phyloP scores from a whole-genome alignment of 2,329 filamentous ascomycete genomes.

The Colletotrichum orbiculare region DNA sequence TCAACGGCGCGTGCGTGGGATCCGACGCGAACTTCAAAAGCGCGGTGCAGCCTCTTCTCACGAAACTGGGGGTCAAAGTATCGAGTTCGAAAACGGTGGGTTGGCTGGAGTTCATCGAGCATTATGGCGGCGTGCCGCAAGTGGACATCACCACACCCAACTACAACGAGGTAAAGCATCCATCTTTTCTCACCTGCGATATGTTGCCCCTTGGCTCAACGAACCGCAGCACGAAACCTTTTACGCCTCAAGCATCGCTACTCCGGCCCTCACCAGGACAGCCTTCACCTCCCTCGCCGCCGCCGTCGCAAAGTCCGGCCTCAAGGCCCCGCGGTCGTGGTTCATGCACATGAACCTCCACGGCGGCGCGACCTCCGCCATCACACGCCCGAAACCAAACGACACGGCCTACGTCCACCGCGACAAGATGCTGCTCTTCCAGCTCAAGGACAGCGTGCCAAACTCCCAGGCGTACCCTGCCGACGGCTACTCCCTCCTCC shows the following conservation, averaged over 20 bases:
- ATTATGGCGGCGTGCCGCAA: conserved; percentile 4
- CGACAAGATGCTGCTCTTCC: conserved; percentile 60
- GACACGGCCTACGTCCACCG: conserved; percentile 53
- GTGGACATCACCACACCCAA: conserved; percentile 20
- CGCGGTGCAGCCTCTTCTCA: conserved; percentile 11
- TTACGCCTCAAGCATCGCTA: conserved; percentile 45
- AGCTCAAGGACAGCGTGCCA: conserved; percentile 56
- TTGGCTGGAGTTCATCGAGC: conserved; percentile 26
- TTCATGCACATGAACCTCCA: conserved; percentile 49
- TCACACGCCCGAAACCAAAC: conserved; percentile 42
- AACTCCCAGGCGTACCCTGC: conserved; percentile 43
- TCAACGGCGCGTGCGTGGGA: conserved; percentile 21
- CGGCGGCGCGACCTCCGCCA: conserved; percentile 49
- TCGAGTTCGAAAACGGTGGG: conserved; percentile 25
- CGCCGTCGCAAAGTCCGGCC: conserved; percentile 37
- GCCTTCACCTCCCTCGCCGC: conserved; percentile 41
- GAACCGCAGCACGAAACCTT: conserved; percentile 42
- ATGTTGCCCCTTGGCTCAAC: not conserved
- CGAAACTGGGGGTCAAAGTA: conserved; percentile 10
- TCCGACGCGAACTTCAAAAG: conserved; percentile 4
- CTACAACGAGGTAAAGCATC: conserved; percentile 14
- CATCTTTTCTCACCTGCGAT: too few relatives aligned
- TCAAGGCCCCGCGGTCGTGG: conserved; percentile 41
- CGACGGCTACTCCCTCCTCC: conserved; percentile 44
- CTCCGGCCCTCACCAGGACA: conserved; percentile 38